These are phyloP conservation scores for Prinsepia uniflora DNA, from an alignment of 306 rosid genomes.

Conservation along the genomic window DNA sequence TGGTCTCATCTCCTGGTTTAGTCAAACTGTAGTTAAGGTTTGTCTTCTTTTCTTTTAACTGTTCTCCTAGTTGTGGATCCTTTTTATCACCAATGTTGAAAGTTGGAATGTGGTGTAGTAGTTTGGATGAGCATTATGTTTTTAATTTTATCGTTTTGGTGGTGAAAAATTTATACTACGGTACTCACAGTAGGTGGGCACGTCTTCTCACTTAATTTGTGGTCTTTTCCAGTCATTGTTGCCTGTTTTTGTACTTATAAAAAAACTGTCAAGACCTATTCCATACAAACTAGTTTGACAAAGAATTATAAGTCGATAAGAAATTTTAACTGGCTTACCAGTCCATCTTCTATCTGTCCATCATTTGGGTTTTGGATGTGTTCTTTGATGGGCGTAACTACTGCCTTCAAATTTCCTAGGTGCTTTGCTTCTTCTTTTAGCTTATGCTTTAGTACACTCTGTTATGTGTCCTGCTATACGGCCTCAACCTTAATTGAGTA, in stretches of 20 bases:
- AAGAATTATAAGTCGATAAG: not conserved
- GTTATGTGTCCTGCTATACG: not conserved
- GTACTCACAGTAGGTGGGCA: not conserved
- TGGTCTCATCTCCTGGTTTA: conserved; percentile 98
- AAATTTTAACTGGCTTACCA: not conserved
- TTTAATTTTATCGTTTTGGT: not conserved
- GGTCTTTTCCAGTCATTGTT: not conserved
- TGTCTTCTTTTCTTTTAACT: conserved; percentile 27
- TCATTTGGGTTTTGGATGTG: not conserved
- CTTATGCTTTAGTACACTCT: not conserved
- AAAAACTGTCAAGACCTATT: too few species aligned
- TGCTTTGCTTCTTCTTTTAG: not conserved
- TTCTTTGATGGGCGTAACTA: not conserved
- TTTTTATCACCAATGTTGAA: not conserved
- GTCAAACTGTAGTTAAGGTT: conserved; percentile 93
- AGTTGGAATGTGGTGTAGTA: not conserved
- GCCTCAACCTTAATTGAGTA: not conserved
- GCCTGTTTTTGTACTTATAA: not conserved
- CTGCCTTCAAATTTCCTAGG: not conserved
- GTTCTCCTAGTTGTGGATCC: not conserved
- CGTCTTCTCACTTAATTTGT: not conserved
- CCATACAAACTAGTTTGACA: not conserved
- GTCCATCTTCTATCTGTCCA: not conserved
- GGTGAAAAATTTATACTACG: not conserved
- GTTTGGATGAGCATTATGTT: not conserved